Evolutionary conservation across 257 asterid species (phyloP).

Genomic region (Gynochthodes officinalis): DNA sequence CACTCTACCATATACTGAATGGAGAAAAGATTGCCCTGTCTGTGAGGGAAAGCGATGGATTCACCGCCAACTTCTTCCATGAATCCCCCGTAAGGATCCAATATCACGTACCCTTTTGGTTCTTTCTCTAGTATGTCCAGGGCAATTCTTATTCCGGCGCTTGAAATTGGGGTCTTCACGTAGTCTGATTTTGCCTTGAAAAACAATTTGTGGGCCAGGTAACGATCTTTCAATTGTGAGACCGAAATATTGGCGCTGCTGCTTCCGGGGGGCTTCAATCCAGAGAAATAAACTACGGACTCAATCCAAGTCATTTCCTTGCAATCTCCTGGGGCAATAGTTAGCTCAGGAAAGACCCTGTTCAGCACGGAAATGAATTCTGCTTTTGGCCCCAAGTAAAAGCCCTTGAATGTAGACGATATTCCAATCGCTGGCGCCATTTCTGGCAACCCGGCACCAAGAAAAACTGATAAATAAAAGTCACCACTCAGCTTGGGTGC

Average conservation of each 20-base stretch:
- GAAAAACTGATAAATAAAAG: constrained; percentile 47
- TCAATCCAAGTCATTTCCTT: constrained; percentile 71
- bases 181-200: constrained; percentile 78
- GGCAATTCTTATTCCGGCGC: constrained; percentile 25
- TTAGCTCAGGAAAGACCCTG: constrained; percentile 41
- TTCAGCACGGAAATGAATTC: constrained; percentile 34
- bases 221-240: constrained; percentile 40
- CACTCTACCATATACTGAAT: constrained; percentile 66
- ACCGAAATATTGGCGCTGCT: neutral
- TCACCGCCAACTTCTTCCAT: constrained; percentile 49
- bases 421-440: constrained; percentile 22
- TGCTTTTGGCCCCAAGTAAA: constrained; percentile 42
- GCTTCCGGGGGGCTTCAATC: constrained; percentile 29
- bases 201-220: constrained; percentile 31
- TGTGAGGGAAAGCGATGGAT: constrained; percentile 68
- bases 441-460: constrained; percentile 49
- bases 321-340: constrained; percentile 31
- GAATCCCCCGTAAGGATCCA: constrained; percentile 75
- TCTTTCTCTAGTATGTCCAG: constrained; percentile 41
- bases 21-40: constrained; percentile 58
- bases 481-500: constrained; percentile 45
- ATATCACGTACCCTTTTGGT: constrained; percentile 57
- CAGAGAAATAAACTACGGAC: constrained; percentile 60
- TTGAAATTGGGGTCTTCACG: constrained; percentile 42
- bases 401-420: constrained; percentile 62